Evolutionary conservation across 176 grass and related monocot species (phyloP), one percentile per base, ranked within the genome.

Genomic region (Dactylis glomerata): DNA sequence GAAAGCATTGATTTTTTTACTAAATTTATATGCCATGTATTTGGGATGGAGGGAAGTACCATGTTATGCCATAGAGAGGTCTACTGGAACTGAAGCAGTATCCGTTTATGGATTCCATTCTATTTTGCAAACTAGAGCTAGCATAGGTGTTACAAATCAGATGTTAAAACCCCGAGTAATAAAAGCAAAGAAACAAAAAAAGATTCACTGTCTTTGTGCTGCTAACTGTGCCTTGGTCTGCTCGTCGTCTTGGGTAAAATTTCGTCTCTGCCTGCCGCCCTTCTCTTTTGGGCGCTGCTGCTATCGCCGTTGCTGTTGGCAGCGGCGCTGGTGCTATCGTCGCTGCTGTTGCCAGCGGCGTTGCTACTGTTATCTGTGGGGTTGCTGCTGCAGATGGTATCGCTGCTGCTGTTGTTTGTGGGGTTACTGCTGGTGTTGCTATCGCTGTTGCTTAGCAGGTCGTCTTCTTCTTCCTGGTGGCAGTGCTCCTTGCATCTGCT

Each of bases 231-330:
- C 78, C 85, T 95, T 84, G 81, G 76, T 86, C 96, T 90, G 70
- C 62, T 87, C 84, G 62, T 65, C 81, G 62, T 65, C 81, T 92
- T 77, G 59, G 83, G 76, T 66, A 70, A 83, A 69, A 90, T 77
- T 85, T 83, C 83, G 5, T 85, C 86, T 72, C 90, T 14, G 44
- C 10, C 89, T 55, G 65, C 58, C 76, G 68, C 87, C 80, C 90
- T 92, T 78, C 96, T 95, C 81, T 98, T 98, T 49, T n/a, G 83
- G 78, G 49, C 87, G 57, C 23, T 75, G 82, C 76, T 76, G 68
- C 46, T 73, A 14, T 65, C 65, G 19, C 64, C 77, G 66, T 36
- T 42, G 8, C 41, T 42, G 41, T 10, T 42, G 41, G 41, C 10
- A 10, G 9, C 41, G 78, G 41, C 86, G 65, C 23, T 68, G 81